Base-by-base conservation (phyloP, 495 filamentous ascomycete genomes). In the Glutinoglossum americanum region DNA sequence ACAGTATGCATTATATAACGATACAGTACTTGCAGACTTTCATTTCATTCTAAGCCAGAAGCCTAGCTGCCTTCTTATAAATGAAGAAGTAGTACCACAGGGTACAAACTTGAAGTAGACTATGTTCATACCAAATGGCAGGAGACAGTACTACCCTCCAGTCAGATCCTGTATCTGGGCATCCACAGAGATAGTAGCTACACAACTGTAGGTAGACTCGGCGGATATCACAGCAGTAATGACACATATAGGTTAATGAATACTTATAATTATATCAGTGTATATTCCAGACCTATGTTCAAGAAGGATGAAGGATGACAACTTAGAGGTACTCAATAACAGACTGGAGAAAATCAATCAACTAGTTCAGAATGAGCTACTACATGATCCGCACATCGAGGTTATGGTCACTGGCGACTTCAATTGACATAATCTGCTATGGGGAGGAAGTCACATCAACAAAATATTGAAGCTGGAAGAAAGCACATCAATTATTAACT, bases 401-500 rank as follows among this genome's bases (percentile, higher is more conserved):
- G 59, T 64, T 21, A 47, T 65, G 30, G 55, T 70, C 57, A 51
- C 63, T 51, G 65, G 66, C 47, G 65, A 71, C 62, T 69, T 69
- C 53, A 70, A 69, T 58, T 64, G 62, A 47, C 62, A 68, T 61
- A 63, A 72, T 63, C 63, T 64, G 58, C 62, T 71, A 11, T 72
- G 60, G 67, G 69, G 67, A 63, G 68, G 67, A 63, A 67, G 69
- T 55, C 56, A 64, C 17, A 61, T 71, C 37, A 39, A 39, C 15
- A 62, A 61, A 15, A 55, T 45, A 33, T 49, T 26, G 19, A 60
- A 56, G 30, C 63, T 69, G 41, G 68, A 66, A 25, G 64, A 72
- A 60, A 68, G 65, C 32, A 65, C 65, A 54, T 60, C 58, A 45
- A 68, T 70, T 41, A 68, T 72, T 44, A 60, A 71, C 51, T 59